Evolutionary conservation across 2,329 filamentous ascomycete genomes (phyloP).

Genomic region (Paracoccidioides brasiliensis): DNA sequence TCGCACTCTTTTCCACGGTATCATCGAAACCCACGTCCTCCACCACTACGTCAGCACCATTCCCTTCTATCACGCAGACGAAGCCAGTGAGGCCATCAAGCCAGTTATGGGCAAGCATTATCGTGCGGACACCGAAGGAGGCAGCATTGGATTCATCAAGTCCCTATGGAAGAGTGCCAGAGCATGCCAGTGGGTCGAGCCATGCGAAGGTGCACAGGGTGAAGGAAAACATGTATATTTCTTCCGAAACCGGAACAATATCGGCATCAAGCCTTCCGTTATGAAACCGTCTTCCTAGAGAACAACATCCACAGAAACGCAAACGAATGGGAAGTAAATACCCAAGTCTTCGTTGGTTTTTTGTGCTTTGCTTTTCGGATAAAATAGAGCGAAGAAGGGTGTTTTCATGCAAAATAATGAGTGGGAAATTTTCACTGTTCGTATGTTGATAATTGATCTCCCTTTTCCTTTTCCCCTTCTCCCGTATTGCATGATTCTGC

Average conservation of each 20-base stretch:
- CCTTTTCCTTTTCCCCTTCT: background rate
- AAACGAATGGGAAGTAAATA: too few species aligned
- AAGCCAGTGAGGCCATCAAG: slow-evolving; percentile 89
- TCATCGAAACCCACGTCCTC: slow-evolving; percentile 93
- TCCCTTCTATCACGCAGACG: slow-evolving; percentile 92
- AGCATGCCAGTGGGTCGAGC: slow-evolving; percentile 96
- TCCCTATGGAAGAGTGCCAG: slow-evolving; percentile 70
- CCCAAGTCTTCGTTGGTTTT: background rate
- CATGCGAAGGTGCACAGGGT: slow-evolving; percentile 64
- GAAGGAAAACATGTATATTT: slow-evolving; percentile 77
- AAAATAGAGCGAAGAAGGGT: background rate
- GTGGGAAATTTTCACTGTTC: background rate
- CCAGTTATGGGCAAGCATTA: slow-evolving; percentile 93
- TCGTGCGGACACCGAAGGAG: slow-evolving; percentile 64
- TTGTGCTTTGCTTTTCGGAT: background rate
- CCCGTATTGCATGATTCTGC: too few species aligned
- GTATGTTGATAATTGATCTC: background rate
- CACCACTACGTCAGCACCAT: slow-evolving; percentile 96
- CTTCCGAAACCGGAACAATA: slow-evolving; percentile 86
- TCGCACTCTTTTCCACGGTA: slow-evolving; percentile 80
- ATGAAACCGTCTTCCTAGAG: background rate
- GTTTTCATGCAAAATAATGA: background rate
- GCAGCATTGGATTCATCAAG: slow-evolving; percentile 68
- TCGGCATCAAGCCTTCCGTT: slow-evolving; percentile 39
- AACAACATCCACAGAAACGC: too few species aligned